Evolutionary conservation across 768 basidiomycete genomes (phyloP).

Genomic region (Dictyophora rubrovolvata): DNA sequence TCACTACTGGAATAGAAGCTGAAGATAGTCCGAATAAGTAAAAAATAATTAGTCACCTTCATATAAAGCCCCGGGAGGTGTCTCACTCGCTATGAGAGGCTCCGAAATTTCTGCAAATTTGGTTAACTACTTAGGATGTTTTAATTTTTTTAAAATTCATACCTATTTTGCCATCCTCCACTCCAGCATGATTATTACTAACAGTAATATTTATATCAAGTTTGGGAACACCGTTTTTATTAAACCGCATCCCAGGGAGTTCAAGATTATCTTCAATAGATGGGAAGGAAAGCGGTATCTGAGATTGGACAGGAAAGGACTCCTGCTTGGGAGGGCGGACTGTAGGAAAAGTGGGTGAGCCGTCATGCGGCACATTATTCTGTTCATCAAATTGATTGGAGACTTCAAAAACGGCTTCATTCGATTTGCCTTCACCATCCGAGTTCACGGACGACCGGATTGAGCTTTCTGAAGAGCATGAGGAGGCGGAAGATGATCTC

Average conservation of each 20-base stretch:
- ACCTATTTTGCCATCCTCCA: not conserved
- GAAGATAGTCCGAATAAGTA: not conserved
- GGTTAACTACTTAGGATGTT: not conserved
- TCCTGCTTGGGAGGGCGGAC: not conserved
- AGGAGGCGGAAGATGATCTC: not conserved
- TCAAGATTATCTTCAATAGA: slow-evolving; percentile 3
- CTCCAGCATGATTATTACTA: not conserved
- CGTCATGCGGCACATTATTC: not conserved
- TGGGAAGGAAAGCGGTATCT: not conserved
- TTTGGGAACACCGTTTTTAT: slow-evolving; percentile 4
- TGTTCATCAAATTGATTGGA: not conserved
- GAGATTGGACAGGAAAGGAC: not conserved
- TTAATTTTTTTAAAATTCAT: not conserved
- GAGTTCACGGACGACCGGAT: slow-evolving; percentile 8
- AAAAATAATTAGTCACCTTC: not conserved
- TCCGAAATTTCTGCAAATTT: not conserved
- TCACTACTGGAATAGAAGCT: not conserved
- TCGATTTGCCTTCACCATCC: not conserved
- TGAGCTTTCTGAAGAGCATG: not conserved
- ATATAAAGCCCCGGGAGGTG: not conserved
- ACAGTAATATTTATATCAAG: not conserved
- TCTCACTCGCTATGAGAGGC: too few relatives aligned
- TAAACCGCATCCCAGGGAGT: slow-evolving; percentile 8
- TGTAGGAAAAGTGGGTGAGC: not conserved
- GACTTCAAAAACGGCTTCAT: not conserved